Evolutionary conservation across 768 basidiomycete genomes (phyloP).

Genomic region (Termitomyces sp.): DNA sequence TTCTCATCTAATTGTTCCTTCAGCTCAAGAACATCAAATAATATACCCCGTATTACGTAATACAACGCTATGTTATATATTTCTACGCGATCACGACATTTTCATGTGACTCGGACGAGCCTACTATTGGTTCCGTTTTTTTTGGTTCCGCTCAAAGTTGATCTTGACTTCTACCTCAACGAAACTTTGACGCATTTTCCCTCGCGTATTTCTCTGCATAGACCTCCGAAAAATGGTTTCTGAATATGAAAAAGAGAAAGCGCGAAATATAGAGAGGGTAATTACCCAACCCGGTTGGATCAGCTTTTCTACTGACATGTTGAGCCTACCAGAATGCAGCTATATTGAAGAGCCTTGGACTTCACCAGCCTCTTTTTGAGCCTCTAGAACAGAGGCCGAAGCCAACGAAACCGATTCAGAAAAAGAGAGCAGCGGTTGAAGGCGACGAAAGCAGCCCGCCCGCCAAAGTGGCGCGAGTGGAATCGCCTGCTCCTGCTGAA

Average conservation of each 20-base stretch:
- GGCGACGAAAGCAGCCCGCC: conserved; percentile 18
- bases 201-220: background rate
- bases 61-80: background rate
- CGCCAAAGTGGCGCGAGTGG: conserved; percentile 28
- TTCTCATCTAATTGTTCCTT: conserved; percentile 6
- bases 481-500: conserved; percentile 19
- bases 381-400: conserved; percentile 36
- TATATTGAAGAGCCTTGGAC: conserved; percentile 37
- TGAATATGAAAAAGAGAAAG: conserved; percentile 31
- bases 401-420: conserved; percentile 30
- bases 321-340: conserved; percentile 34
- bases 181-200: too few relatives aligned
- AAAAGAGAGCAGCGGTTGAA: conserved; percentile 35
- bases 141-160: background rate
- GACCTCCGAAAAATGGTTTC: conserved; percentile 19
- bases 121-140: background rate
- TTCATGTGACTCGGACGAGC: conserved; percentile 18
- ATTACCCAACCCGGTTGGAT: background rate
- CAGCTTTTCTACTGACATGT: background rate
- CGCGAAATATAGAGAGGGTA: conserved; percentile 31
- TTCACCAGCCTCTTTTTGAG: conserved; percentile 46
- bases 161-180: background rate
- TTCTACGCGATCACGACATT: conserved; percentile 14
- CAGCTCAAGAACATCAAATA: conserved; percentile 65
- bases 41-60: background rate